These are phyloP conservation scores for Colletotrichum tropicicola DNA, from an alignment of 2,329 filamentous ascomycete genomes.

Conservation along the genomic window DNA sequence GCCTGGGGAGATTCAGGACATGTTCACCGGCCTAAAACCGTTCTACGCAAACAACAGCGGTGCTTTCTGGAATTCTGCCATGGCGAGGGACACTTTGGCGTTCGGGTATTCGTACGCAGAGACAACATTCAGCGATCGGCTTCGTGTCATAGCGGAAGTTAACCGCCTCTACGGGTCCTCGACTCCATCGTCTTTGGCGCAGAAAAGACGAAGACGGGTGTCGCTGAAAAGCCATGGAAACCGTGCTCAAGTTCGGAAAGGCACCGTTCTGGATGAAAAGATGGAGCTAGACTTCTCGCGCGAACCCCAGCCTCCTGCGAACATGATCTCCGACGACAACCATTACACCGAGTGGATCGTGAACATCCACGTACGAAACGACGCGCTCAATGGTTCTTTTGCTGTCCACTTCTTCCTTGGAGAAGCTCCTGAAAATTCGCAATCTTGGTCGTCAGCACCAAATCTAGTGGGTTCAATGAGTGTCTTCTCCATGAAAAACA, in stretches of 20 bases:
- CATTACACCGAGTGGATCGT: conserved; percentile 72
- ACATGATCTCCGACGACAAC: conserved; percentile 34
- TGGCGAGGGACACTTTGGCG: conserved; percentile 63
- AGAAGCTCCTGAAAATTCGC: conserved; percentile 51
- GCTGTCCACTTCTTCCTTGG: conserved; percentile 75
- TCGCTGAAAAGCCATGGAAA: not conserved
- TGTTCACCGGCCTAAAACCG: conserved; percentile 69
- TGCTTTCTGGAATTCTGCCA: conserved; percentile 74
- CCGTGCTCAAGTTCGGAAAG: conserved; percentile 29
- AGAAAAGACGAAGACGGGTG: not conserved
- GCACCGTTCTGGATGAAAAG: not conserved
- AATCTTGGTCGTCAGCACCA: conserved; percentile 58
- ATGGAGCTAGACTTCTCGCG: conserved; percentile 6
- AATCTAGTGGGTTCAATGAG: conserved; percentile 71
- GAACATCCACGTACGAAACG: conserved; percentile 70
- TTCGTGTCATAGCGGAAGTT: conserved; percentile 59
- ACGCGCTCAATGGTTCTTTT: conserved; percentile 69
- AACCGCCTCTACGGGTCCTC: conserved; percentile 57
- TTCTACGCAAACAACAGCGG: conserved; percentile 69
- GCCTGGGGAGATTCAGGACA: conserved; percentile 62
- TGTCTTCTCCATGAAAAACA: conserved; percentile 57
- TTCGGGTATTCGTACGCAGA: conserved; percentile 84
- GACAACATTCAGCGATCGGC: conserved; percentile 48
- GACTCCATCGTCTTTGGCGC: conserved; percentile 35
- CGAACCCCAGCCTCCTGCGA: not conserved